phyloP scores from a whole-genome alignment of 2,329 filamentous ascomycete genomes.

The Fusarium zealandicum region DNA sequence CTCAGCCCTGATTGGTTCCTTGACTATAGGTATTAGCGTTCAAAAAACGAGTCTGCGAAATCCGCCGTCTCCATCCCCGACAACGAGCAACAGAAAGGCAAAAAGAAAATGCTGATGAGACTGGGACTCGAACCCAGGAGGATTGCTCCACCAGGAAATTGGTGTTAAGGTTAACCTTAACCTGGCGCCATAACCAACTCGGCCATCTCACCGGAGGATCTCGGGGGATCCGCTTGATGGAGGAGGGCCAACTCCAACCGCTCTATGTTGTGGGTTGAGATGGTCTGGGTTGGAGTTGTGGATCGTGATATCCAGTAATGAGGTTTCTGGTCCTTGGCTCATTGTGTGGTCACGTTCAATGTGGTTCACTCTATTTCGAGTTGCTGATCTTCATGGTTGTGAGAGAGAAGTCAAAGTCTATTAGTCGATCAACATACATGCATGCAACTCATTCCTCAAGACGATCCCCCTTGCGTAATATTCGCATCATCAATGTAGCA shows the following conservation, averaged over 20 bases:
- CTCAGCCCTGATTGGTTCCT: not conserved
- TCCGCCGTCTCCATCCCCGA: not conserved
- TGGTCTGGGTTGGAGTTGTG: not conserved
- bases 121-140: conserved; percentile 36
- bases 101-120: conserved; percentile 27
- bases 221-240: conserved; percentile 22
- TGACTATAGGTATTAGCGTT: not conserved
- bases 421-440: no score
- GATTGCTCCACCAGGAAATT: conserved; percentile 34
- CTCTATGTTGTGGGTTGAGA: conserved; percentile 3
- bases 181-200: conserved; percentile 36
- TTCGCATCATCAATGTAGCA: no score
- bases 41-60: not conserved
- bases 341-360: no score
- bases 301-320: no score
- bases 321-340: no score
- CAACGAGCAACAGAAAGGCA: not conserved
- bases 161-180: conserved; percentile 33
- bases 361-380: no score
- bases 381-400: no score
- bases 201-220: conserved; percentile 29
- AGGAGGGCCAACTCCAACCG: not conserved
- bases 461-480: no score
- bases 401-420: no score
- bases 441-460: no score